Conservation (phyloP, 2,329 filamentous ascomycete genomes). For the Trichophyton verrucosum region DNA sequence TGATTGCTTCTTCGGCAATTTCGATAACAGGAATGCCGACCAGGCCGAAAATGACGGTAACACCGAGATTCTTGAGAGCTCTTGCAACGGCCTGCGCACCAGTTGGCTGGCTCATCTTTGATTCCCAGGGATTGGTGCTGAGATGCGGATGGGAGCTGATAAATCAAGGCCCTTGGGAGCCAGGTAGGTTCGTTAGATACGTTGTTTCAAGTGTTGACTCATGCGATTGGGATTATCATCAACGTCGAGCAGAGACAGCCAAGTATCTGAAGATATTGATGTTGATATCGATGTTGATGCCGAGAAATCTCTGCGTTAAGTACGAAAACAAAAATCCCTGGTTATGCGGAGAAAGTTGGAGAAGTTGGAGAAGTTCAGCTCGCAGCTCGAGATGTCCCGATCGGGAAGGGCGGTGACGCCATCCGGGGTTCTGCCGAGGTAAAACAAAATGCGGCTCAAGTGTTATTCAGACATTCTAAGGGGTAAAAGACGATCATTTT, state of each 20-base stretch:
- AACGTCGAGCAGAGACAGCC: background rate
- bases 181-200: background rate
- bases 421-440: background rate
- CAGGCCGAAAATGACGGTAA: constrained; percentile 42
- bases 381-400: background rate
- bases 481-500: background rate
- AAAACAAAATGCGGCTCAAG: background rate
- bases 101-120: constrained; percentile 14
- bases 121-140: too few species aligned
- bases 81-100: constrained; percentile 39
- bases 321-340: background rate
- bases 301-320: background rate
- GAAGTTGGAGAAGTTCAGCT: constrained; percentile 4
- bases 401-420: background rate
- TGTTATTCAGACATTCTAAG: background rate
- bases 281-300: background rate
- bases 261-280: background rate
- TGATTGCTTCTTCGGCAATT: constrained; percentile 46
- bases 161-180: background rate
- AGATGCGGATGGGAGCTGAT: too few species aligned
- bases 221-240: background rate
- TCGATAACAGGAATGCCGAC: constrained; percentile 46
- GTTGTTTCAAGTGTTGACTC: background rate
- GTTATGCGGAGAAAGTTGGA: constrained; percentile 2
- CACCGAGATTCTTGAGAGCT: constrained; percentile 37